These are phyloP conservation scores for Aspergillus baeticus DNA, from an alignment of 495 filamentous ascomycete species.

Conservation along the genomic window DNA sequence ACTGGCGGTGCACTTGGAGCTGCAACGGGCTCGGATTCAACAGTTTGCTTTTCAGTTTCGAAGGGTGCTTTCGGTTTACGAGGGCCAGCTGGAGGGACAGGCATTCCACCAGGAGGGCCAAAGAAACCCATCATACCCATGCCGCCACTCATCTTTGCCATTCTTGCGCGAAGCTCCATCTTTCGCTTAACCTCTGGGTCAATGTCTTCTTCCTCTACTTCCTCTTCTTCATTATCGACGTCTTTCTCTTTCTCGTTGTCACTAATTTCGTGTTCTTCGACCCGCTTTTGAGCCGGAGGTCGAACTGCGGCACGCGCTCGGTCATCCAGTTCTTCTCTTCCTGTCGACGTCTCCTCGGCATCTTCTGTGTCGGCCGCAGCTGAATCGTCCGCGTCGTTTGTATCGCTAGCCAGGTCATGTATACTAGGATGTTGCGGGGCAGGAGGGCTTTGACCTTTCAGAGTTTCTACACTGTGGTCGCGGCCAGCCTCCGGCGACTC, in stretches of 20 bases:
- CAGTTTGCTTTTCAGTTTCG: constrained; percentile 65
- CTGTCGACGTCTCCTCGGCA: constrained; percentile 70
- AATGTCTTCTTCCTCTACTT: constrained; percentile 86
- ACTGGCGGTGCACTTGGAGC: constrained; percentile 63
- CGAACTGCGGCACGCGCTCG: constrained; percentile 23
- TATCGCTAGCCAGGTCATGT: constrained; percentile 64
- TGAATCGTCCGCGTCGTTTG: constrained; percentile 88
- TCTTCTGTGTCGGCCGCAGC: constrained; percentile 85
- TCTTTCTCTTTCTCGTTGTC: constrained; percentile 45
- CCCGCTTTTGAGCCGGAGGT: constrained; percentile 17
- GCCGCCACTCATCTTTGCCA: constrained; percentile 98
- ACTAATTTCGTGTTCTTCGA: constrained; percentile 25
- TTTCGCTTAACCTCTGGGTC: constrained; percentile 85
- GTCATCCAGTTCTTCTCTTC: constrained; percentile 72
- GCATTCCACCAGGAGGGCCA: constrained; percentile 72
- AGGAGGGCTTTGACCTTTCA: constrained; percentile 43
- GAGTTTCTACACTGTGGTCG: constrained; percentile 59
- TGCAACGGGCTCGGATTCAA: constrained; percentile 49
- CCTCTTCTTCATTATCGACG: constrained; percentile 59
- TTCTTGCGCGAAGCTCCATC: constrained; percentile 86
- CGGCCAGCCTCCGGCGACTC: constrained; percentile 51
- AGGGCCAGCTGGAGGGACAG: constrained; percentile 39
- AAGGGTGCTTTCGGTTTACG: constrained; percentile 54
- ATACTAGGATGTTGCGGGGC: constrained; percentile 42
- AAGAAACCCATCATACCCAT: constrained; percentile 98